Evolutionary conservation across 2,329 filamentous ascomycete genomes (phyloP).

Genomic region (Nigrospora oryzae): DNA sequence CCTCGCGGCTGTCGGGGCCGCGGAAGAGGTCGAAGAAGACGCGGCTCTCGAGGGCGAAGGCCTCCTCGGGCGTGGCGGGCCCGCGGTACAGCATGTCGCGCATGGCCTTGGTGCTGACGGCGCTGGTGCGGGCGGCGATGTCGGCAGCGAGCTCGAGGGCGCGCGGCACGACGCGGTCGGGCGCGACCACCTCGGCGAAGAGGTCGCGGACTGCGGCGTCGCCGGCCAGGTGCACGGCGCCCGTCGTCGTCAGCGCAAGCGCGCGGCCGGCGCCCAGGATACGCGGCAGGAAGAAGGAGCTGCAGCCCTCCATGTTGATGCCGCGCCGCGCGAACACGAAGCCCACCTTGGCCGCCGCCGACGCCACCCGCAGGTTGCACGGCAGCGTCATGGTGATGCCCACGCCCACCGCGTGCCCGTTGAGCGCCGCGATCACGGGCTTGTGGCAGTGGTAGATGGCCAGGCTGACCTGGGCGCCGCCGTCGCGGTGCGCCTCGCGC

Average conservation of each 20-base stretch:
- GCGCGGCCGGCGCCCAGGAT: conserved; percentile 58
- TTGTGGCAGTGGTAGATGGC: conserved; percentile 50
- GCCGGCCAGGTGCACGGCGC: conserved; percentile 45
- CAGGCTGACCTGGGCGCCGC: conserved; percentile 43
- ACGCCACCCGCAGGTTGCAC: conserved; percentile 43
- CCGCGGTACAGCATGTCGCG: conserved; percentile 62
- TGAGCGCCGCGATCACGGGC: conserved; percentile 49
- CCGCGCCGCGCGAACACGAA: conserved; percentile 67
- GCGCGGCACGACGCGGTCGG: conserved; percentile 52
- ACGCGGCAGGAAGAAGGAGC: conserved; percentile 63
- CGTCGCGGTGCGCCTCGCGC: conserved; percentile 29
- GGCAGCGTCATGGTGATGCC: conserved; percentile 55
- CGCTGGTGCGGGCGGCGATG: conserved; percentile 57
- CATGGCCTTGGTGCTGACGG: conserved; percentile 57
- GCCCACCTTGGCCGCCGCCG: conserved; percentile 55
- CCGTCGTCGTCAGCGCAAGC: conserved; percentile 59
- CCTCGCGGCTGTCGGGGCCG: conserved; percentile 54
- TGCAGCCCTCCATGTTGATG: conserved; percentile 64
- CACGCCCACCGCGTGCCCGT: conserved; percentile 51
- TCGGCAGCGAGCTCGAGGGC: conserved; percentile 61
- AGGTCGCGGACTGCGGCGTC: conserved; percentile 47
- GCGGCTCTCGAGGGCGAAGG: conserved; percentile 61
- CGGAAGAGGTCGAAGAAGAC: conserved; percentile 54
- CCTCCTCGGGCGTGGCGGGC: conserved; percentile 52
- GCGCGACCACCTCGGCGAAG: conserved; percentile 54